phyloP scores from a whole-genome alignment of 2,329 filamentous ascomycete species.

The Colletotrichum sp. region DNA sequence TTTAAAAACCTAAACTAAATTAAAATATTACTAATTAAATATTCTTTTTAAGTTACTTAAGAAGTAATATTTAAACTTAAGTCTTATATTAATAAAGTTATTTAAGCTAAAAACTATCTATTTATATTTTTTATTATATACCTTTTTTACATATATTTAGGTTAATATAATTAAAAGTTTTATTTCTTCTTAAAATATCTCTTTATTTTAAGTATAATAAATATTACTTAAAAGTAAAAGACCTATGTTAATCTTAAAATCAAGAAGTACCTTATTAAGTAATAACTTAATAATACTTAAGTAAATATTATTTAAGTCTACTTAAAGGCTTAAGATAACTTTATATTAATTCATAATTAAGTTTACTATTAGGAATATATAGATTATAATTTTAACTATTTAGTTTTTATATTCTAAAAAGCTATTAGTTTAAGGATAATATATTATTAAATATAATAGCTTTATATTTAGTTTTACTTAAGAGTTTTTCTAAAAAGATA shows the following conservation, averaged over 20 bases:
- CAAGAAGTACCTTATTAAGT: background rate
- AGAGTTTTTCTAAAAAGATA: background rate
- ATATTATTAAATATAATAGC: background rate
- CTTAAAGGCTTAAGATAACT: background rate
- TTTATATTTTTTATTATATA: background rate
- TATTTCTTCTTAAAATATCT: background rate
- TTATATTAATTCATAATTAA: background rate
- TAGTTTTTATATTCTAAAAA: background rate
- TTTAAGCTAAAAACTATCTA: background rate
- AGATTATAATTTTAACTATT: background rate
- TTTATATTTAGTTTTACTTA: background rate
- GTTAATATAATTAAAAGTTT: background rate
- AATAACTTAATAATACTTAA: background rate
- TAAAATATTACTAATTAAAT: too few species aligned
- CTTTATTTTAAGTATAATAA: background rate
- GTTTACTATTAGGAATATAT: background rate
- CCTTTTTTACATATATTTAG: background rate
- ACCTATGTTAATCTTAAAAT: background rate
- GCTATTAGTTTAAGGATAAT: background rate
- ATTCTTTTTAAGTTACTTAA: too few species aligned
- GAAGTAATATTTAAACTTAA: too few species aligned
- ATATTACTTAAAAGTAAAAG: background rate
- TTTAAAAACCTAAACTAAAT: too few species aligned
- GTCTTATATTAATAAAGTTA: background rate
- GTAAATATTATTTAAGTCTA: background rate